Percentiles rank a stretch among this genome's conserved stretches.
These are phyloP conservation scores for Nematocida sp. DNA, from an alignment of 371 early-diverging fungal genomes.

Conservation along the genomic window DNA sequence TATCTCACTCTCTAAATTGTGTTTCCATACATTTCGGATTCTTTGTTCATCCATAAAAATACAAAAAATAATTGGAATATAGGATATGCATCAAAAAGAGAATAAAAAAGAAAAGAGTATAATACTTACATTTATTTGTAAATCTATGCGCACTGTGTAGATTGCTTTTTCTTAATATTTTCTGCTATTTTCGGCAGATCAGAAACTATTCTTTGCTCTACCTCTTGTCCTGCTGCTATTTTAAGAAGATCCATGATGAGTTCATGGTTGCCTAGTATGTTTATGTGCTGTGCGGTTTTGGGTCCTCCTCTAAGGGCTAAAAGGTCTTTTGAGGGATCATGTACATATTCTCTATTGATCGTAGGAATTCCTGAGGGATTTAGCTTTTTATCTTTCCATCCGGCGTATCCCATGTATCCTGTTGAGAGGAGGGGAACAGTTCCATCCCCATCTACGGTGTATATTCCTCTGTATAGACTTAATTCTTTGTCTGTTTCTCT, in stretches of 20 bases:
- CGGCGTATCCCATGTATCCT: slow-evolving; percentile 82
- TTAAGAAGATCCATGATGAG: slow-evolving; percentile 54
- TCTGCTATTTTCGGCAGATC: slow-evolving; percentile 11
- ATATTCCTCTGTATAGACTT: slow-evolving; percentile 29
- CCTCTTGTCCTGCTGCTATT: slow-evolving; percentile 27
- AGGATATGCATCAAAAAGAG: background rate
- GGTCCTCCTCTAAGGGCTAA: slow-evolving; percentile 73
- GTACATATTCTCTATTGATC: slow-evolving; percentile 73
- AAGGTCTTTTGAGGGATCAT: slow-evolving; percentile 68
- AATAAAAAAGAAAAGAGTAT: background rate
- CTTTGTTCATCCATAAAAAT: background rate
- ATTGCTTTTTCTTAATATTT: background rate
- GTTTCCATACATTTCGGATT: slow-evolving; percentile 80
- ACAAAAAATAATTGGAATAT: background rate
- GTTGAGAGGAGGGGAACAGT: slow-evolving; percentile 79
- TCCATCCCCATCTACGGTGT: slow-evolving; percentile 72
- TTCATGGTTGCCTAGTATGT: slow-evolving; percentile 73
- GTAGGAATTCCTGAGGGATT: slow-evolving; percentile 76
- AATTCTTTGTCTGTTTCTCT: slow-evolving; percentile 2
- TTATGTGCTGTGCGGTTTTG: slow-evolving; percentile 77
- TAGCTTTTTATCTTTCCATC: slow-evolving; percentile 74
- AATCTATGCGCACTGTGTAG: background rate
- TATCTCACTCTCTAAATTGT: slow-evolving; percentile 90
- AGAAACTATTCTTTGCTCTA: slow-evolving; percentile 23
- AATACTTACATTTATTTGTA: background rate